Conservation (phyloP, 1,284 basidiomycete genomes). For the Vanrija sp. region DNA sequence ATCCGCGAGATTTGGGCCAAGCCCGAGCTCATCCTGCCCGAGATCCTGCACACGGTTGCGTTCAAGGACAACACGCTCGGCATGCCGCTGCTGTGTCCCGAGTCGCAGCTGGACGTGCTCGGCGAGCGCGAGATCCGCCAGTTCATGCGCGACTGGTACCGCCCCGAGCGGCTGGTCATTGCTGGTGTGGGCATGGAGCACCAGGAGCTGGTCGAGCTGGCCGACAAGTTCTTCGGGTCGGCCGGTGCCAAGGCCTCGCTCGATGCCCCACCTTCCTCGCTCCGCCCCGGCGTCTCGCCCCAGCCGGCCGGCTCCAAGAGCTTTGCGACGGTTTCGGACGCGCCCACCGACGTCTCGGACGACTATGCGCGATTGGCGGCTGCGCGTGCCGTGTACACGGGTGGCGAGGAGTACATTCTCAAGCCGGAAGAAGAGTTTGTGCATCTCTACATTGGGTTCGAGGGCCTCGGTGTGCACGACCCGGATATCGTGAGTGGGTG, state of each 20-base stretch:
- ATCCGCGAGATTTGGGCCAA: slow-evolving; percentile 81
- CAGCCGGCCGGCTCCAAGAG: slow-evolving; percentile 60
- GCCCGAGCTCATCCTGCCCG: slow-evolving; percentile 93
- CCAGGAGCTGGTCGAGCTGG: slow-evolving; percentile 77
- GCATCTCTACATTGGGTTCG: slow-evolving; percentile 89
- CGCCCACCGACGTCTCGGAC: slow-evolving; percentile 23
- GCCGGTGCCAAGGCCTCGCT: slow-evolving; percentile 53
- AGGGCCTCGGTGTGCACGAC: slow-evolving; percentile 87
- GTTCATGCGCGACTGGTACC: slow-evolving; percentile 79
- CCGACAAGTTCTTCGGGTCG: slow-evolving; percentile 76
- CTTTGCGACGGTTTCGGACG: slow-evolving; percentile 26
- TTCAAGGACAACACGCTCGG: slow-evolving; percentile 77
- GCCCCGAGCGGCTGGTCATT: slow-evolving; percentile 88
- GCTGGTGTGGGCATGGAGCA: slow-evolving; percentile 91
- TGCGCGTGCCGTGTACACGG: slow-evolving; percentile 70
- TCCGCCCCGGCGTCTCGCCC: slow-evolving; percentile 53
- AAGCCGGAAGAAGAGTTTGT: slow-evolving; percentile 70
- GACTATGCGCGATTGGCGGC: slow-evolving; percentile 47
- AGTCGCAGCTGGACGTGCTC: slow-evolving; percentile 71
- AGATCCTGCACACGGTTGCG: slow-evolving; percentile 81
- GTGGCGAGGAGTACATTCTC: slow-evolving; percentile 70
- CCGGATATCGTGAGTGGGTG: slow-evolving; percentile 64
- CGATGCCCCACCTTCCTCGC: slow-evolving; percentile 12
- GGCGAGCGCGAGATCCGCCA: slow-evolving; percentile 62
- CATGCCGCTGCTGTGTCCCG: slow-evolving; percentile 83